Evolutionary conservation across 345 rosid species (phyloP), one percentile per base, ranked within the genome.

Genomic region (Pugionium cornutum): DNA sequence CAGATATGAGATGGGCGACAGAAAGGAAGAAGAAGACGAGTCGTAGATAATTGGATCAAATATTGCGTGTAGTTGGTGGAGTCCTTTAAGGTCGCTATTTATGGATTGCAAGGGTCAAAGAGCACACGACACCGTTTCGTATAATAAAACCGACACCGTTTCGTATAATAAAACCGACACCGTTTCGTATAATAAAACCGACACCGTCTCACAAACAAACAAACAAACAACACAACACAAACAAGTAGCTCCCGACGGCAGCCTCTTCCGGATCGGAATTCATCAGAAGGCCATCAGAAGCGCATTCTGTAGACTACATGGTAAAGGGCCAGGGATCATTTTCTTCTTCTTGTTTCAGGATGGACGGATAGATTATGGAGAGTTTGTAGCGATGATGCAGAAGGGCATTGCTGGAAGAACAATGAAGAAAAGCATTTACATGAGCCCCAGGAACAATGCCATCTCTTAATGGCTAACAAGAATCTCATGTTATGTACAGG

Each of bases 301-400:
- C 18, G 18, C 18, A 18, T 18, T 18, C 18, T 18, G 18, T 18
- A 18, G 18, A 18, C 18, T 18, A 18, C 18, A 18, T 18, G 18
- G 18, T 18, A 18, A 18, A 18, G 18, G 18, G 18, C 18, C 18
- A 18, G 18, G 18, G 18, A 18, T 18, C 18, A 18, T 18, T 18
- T 18, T 18, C 26, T 33, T 53, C 37, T 67, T 40, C 9, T 52
- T 69, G 55, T 69, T 75, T 65, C 74, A 94, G 99, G 99, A 94
- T 79, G 99, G 99, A 69, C 83, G 87, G 78, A 94, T 94, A 34
- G 99, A 94, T 68, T 94, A 94, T 44, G 85, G 92, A 37, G 99
- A 94, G 78, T 94, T 94, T 82, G 97, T 83, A 42, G 99, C 96
- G 33, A 90, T 90, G 99, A 91, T 88, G 99, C 97, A 87, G 81